phyloP scores from a whole-genome alignment of 176 grass and related monocot species.

The Aegilops speltoides region DNA sequence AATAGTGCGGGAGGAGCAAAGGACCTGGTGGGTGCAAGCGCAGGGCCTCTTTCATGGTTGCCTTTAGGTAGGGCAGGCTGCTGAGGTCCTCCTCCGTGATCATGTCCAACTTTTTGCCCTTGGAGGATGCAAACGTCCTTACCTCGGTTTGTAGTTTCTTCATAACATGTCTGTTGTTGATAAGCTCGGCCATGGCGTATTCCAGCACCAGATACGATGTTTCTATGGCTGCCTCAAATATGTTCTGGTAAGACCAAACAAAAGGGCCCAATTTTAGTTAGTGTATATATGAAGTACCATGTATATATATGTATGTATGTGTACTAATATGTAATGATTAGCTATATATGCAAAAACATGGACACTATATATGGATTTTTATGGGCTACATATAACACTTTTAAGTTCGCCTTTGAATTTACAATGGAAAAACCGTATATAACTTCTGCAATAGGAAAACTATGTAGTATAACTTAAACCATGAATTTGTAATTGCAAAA shows the following conservation, averaged over 20 bases:
- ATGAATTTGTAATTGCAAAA: not conserved
- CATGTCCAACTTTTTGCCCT: not conserved
- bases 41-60: slow-evolving; percentile 31
- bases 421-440: too few species aligned
- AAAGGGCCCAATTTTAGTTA: not conserved
- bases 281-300: not conserved
- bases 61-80: slow-evolving; percentile 30
- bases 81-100: slow-evolving; percentile 22
- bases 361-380: too few species aligned
- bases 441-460: too few species aligned
- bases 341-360: too few species aligned
- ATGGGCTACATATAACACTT: too few species aligned
- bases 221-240: not conserved
- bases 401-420: too few species aligned
- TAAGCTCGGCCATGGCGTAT: slow-evolving; percentile 36
- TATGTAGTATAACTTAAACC: too few species aligned
- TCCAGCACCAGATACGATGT: slow-evolving; percentile 21
- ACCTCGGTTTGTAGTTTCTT: slow-evolving; percentile 31
- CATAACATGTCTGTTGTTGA: slow-evolving; percentile 13
- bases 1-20: slow-evolving; percentile 33
- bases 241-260: not conserved
- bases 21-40: slow-evolving; percentile 41
- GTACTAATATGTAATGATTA: too few species aligned
- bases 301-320: too few species aligned
- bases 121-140: not conserved